Percentiles rank a stretch among this genome's conserved stretches.
Conservation (phyloP, 2,329 filamentous ascomycete genomes). For the Colletotrichum viniferum region DNA sequence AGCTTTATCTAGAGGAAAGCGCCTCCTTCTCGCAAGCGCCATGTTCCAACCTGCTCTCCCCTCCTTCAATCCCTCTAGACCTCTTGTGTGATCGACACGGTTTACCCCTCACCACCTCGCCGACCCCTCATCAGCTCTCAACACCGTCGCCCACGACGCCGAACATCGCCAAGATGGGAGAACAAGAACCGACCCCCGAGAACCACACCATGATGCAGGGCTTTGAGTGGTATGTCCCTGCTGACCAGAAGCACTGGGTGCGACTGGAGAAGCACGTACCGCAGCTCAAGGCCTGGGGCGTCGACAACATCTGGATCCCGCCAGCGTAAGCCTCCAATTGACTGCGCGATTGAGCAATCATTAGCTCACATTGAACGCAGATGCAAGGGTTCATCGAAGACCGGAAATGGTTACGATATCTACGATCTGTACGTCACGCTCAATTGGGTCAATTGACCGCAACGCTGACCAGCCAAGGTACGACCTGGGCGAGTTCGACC, state of each 20-base stretch:
- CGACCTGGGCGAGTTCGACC: slow-evolving; percentile 76
- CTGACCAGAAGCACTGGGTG: slow-evolving; percentile 66
- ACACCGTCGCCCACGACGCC: not conserved
- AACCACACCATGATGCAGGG: slow-evolving; percentile 69
- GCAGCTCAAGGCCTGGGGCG: slow-evolving; percentile 63
- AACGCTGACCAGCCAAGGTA: slow-evolving; percentile 32
- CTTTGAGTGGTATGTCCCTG: slow-evolving; percentile 77
- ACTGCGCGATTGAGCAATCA: not conserved
- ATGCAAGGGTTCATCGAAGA: slow-evolving; percentile 69
- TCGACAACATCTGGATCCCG: slow-evolving; percentile 72
- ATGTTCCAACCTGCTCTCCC: not conserved
- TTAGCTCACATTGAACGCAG: not conserved
- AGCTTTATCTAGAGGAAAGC: not conserved
- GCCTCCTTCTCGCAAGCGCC: not conserved
- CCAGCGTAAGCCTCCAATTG: slow-evolving; percentile 48
- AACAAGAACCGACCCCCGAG: slow-evolving; percentile 35
- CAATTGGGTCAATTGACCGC: not conserved
- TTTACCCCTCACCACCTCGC: not conserved
- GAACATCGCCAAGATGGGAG: slow-evolving; percentile 1
- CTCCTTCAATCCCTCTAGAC: not conserved
- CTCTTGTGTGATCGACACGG: not conserved
- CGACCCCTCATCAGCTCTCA: not conserved
- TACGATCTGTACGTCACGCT: slow-evolving; percentile 62
- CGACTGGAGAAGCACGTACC: slow-evolving; percentile 61
- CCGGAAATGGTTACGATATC: slow-evolving; percentile 72